Percentiles rank a stretch among this genome's conserved stretches.
These are phyloP conservation scores for Berkeleyomyces basicola DNA, from an alignment of 2,329 filamentous ascomycete genomes.

Conservation along the genomic window DNA sequence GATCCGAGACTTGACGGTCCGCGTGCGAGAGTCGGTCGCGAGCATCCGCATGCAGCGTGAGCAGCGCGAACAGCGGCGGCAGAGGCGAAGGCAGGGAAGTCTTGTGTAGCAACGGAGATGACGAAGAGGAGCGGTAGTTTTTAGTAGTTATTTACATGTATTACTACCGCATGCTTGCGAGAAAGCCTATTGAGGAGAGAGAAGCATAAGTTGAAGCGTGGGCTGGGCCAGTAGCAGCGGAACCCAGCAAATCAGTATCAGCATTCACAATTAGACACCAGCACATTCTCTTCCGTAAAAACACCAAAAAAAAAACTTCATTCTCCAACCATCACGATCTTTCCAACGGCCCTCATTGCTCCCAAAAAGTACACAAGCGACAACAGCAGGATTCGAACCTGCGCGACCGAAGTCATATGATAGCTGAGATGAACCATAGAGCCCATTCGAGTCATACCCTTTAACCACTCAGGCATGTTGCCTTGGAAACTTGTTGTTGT, in stretches of 20 bases:
- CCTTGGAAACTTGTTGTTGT: background rate
- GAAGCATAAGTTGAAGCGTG: too few relatives aligned
- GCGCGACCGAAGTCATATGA: conserved; percentile 2
- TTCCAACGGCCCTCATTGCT: background rate
- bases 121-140: background rate
- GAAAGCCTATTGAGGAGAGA: too few relatives aligned
- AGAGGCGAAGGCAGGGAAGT: background rate
- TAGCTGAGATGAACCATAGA: background rate
- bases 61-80: background rate
- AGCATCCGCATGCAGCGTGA: background rate
- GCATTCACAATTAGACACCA: too few relatives aligned
- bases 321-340: too few relatives aligned
- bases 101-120: background rate
- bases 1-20: conserved; percentile 7
- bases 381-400: conserved; percentile 5
- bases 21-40: background rate
- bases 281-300: background rate
- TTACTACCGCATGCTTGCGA: too few relatives aligned
- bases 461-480: conserved; percentile 4
- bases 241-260: too few relatives aligned
- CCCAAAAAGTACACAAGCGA: background rate
- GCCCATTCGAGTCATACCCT: conserved; percentile 4
- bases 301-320: background rate
- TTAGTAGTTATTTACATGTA: too few relatives aligned
- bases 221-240: too few relatives aligned